A percentile compares a stretch with the other conserved stretches of the same genome.
phyloP scores from a whole-genome alignment of 176 grass and related monocot species.

The Coix lacrymajobi region DNA sequence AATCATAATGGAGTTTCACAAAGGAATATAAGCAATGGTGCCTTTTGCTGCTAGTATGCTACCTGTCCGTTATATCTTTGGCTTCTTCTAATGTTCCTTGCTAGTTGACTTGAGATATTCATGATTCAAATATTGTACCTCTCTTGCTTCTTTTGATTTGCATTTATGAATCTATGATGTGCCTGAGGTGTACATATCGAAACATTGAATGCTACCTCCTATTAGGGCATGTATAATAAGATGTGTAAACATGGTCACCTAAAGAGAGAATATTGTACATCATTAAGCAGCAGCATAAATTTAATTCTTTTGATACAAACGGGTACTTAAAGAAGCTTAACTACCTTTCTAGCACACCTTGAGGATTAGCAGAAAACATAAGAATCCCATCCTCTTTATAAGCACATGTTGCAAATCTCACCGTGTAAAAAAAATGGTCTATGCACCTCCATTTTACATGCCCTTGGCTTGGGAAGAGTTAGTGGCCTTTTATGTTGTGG shows the following conservation, averaged over 20 bases:
- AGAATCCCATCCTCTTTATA: not conserved
- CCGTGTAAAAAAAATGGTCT: not conserved
- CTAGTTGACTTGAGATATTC: not conserved
- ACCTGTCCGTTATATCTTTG: not conserved
- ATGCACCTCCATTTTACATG: not conserved
- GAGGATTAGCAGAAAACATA: not conserved
- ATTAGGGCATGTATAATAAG: not conserved
- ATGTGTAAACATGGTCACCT: not conserved
- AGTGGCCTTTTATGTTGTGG: not conserved
- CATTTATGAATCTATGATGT: not conserved
- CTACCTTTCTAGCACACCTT: not conserved
- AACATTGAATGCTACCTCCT: not conserved
- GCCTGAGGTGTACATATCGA: not conserved
- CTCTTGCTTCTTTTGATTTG: not conserved
- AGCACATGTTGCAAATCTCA: not conserved
- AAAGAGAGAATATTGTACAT: not conserved
- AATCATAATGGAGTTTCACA: not conserved
- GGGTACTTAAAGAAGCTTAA: not conserved
- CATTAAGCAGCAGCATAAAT: not conserved
- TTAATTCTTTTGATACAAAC: not conserved
- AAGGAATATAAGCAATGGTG: not conserved
- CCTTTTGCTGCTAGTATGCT: not conserved
- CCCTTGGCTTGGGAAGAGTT: not conserved
- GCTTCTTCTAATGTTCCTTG: not conserved
- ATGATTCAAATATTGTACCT: not conserved